These are phyloP conservation scores for Myriosclerotinia scirpicola DNA, from an alignment of 2,329 filamentous ascomycete species.

Conservation along the genomic window DNA sequence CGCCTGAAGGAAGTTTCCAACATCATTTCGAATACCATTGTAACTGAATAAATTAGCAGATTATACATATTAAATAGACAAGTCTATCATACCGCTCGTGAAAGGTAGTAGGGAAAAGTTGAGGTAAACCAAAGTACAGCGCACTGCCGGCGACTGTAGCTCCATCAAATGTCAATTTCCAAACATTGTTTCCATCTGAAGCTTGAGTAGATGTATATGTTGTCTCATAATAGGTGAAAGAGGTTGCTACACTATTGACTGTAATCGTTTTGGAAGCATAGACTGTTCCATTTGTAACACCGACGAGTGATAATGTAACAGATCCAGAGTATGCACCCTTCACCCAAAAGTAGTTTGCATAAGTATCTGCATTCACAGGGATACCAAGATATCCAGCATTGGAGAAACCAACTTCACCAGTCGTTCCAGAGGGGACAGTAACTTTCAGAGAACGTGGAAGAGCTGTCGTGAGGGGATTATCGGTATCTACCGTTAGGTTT, in stretches of 20 bases:
- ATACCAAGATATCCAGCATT: conserved; percentile 39
- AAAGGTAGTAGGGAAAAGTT: conserved; percentile 59
- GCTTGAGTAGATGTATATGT: conserved; percentile 18
- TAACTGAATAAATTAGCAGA: conserved; percentile 34
- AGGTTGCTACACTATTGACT: conserved; percentile 17
- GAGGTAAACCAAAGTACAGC: conserved; percentile 57
- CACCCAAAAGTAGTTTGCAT: conserved; percentile 29
- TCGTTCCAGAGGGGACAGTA: conserved; percentile 27
- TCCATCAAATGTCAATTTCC: conserved; percentile 53
- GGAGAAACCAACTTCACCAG: conserved; percentile 37
- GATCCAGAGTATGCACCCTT: conserved; percentile 27
- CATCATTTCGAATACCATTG: conserved; percentile 58
- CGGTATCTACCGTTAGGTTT: conserved; percentile 23
- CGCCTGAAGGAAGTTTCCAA: conserved; percentile 52
- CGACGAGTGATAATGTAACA: conserved; percentile 23
- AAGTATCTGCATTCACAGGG: conserved; percentile 30
- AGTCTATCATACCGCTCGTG: conserved; percentile 43
- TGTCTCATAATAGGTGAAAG: conserved; percentile 26
- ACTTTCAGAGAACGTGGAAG: conserved; percentile 27
- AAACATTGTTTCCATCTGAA: conserved; percentile 51
- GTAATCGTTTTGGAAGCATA: conserved; percentile 25
- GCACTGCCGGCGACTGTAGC: conserved; percentile 35
- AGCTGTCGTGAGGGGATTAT: conserved; percentile 24
- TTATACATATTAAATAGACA: background rate
- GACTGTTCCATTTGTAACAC: conserved; percentile 21